Base-by-base conservation (phyloP, 1,139 yeast species). In the Saccharomyces uvarum region DNA sequence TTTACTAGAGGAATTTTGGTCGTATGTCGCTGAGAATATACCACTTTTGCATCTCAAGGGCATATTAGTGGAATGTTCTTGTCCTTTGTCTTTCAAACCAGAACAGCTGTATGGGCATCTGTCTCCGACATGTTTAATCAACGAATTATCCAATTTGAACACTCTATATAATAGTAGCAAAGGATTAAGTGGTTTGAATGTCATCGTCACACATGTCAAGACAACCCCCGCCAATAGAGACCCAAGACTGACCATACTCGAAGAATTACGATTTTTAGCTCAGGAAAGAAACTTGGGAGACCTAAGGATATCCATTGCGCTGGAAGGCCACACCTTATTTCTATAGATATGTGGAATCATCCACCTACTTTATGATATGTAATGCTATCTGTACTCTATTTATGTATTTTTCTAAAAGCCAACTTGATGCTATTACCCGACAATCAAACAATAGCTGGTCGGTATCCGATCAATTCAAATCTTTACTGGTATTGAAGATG, bases 41-140 rank as follows among this genome's bases (percentile, higher is more conserved):
- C 63, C 73, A 0, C 51, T 68, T 4, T 67, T 70, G 4, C 59
- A 65, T 16, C 69, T 89, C 48, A 73, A 71, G 29, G 83, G 83
- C 0, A 77, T 89, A 1, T 70, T 89, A 11, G 77, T 90, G 32
- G 97, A 90, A 68, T 90, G 97, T 65, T 87, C 96, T 1, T 81
- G 81, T 38, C 44, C 44, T 13, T 11, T 38, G 24, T 67, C 77
- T 9, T 76, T 77, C 56, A 71, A 73, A n/a, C 75, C 77, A 1
- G 72, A 76, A 0, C 74, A 76, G 3, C 64, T 86, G 48, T 90
- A 81, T 66, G 97, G 97, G 1, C 97, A 90, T 70, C 68, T 90
- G 68, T 83, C 87, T 24, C 95, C 97, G 2, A 60, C 67, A 3
- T 79, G 80, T 61, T 70, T 90, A 42, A 75, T 87, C 13, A 66